Evolutionary conservation across 306 rosid species (phyloP), one percentile per base, ranked within the genome.

Genomic region (Trifolium pratense): DNA sequence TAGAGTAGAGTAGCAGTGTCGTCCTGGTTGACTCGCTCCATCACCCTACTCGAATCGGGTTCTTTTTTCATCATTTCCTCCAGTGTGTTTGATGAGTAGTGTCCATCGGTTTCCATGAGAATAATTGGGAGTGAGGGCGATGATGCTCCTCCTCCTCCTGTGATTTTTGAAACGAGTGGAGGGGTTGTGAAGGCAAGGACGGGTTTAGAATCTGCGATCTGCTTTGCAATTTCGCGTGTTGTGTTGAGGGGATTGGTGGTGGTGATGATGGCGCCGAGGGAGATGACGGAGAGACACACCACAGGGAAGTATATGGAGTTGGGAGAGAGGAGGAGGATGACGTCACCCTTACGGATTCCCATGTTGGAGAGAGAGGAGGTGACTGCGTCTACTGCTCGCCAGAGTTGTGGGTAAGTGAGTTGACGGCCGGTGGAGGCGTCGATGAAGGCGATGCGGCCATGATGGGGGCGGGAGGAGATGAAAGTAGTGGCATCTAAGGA

Each of bases 191-290:
- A 94, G 75, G 97, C 94, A 46, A 91, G 70, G 11, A 83, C 75
- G 1, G 96, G 90, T 1, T 86, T 89, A 31, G 96, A 89, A 67
- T 94, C 96, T 14, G 87, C 69, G 61, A 94, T 83, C 40, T 94
- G 98, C 31, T 89, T 94, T 74, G 87, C 82, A 68, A 94, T 91
- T 77, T 94, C 98, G 6, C 80, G 63, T 0, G 89, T 0, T 5
- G 98, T 94, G 78, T 94, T 94, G 78, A 91, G 92, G 4, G 98
- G 98, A 66, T 91, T 94, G 26, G 96, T 89, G 79, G 98, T 89
- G 80, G 97, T 91, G 70, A 94, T 84, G 60, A 94, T 26, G 59
- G 94, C 97, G 15, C 98, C 98, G n/a, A 91, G 84, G 78, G 95
- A 89, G 90, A 94, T 91, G 56, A 84, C 84, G 76, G 95, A 89